Evolutionary conservation across 148 eudicot species (phyloP).

Genomic region (Vaccinium vitisidaea): DNA sequence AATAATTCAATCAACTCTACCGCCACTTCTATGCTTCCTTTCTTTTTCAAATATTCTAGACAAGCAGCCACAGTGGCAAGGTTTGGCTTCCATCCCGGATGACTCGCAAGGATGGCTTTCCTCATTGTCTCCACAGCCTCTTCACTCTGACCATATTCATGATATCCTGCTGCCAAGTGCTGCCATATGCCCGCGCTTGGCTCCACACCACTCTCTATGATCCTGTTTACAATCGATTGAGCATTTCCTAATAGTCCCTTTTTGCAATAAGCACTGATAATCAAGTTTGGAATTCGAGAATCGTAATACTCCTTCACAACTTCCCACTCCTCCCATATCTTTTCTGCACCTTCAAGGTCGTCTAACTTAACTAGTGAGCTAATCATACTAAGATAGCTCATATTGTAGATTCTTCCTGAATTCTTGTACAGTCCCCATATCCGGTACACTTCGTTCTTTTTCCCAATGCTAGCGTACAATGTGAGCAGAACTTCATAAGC

Average conservation of each 20-base stretch:
- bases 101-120: conserved; percentile 21
- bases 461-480: conserved; percentile 29
- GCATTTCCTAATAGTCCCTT: conserved; percentile 38
- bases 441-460: conserved; percentile 36
- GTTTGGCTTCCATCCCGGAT: conserved; percentile 17
- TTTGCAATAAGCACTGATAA: conserved; percentile 35
- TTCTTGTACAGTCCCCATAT: conserved; percentile 31
- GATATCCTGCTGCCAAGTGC: conserved; percentile 37
- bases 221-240: conserved; percentile 19
- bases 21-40: conserved; percentile 22
- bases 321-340: conserved; percentile 39
- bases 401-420: conserved; percentile 19
- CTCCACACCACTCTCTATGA: conserved; percentile 23
- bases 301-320: conserved; percentile 18
- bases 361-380: conserved; percentile 34
- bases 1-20: conserved; percentile 14
- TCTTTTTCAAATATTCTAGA: conserved; percentile 32
- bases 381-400: conserved; percentile 29
- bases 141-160: conserved; percentile 26
- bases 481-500: conserved; percentile 22
- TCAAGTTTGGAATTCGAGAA: conserved; percentile 30
- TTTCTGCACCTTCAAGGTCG: conserved; percentile 39
- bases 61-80: conserved; percentile 22
- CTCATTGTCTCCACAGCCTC: conserved; percentile 37
- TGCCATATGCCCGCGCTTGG: conserved; percentile 32